phyloP scores from a whole-genome alignment of 1,284 basidiomycete genomes.

The Grifola frondosa region DNA sequence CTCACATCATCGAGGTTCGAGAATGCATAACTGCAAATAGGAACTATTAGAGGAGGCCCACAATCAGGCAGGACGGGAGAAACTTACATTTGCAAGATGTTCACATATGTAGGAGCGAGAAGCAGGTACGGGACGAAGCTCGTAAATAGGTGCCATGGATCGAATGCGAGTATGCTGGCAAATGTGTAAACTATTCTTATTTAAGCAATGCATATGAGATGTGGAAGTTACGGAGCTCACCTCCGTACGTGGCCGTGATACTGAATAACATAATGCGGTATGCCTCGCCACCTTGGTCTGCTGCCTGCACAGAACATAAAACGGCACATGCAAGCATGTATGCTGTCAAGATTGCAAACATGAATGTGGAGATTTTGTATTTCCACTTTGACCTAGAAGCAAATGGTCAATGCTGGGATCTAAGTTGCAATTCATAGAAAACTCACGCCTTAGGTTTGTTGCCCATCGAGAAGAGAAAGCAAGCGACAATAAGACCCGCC shows the following conservation, averaged over 20 bases:
- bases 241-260: conserved; percentile 82
- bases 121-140: conserved; percentile 90
- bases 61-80: background rate
- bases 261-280: conserved; percentile 84
- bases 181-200: conserved; percentile 59
- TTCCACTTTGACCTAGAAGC: conserved; percentile 72
- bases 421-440: background rate
- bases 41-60: conserved; percentile 6
- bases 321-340: conserved; percentile 81
- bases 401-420: background rate
- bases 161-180: conserved; percentile 84
- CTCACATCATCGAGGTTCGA: conserved; percentile 79
- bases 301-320: conserved; percentile 71
- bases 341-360: conserved; percentile 78
- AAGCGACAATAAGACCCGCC: conserved; percentile 80
- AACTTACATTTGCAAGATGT: conserved; percentile 80
- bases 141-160: conserved; percentile 93
- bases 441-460: conserved; percentile 88
- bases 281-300: conserved; percentile 58
- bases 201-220: background rate
- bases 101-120: conserved; percentile 86
- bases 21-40: conserved; percentile 63
- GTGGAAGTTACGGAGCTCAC: conserved; percentile 39
- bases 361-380: conserved; percentile 78
- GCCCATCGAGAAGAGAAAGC: conserved; percentile 96